Evolutionary conservation across 768 basidiomycete species (phyloP).

Genomic region (Termitomyces heimii): DNA sequence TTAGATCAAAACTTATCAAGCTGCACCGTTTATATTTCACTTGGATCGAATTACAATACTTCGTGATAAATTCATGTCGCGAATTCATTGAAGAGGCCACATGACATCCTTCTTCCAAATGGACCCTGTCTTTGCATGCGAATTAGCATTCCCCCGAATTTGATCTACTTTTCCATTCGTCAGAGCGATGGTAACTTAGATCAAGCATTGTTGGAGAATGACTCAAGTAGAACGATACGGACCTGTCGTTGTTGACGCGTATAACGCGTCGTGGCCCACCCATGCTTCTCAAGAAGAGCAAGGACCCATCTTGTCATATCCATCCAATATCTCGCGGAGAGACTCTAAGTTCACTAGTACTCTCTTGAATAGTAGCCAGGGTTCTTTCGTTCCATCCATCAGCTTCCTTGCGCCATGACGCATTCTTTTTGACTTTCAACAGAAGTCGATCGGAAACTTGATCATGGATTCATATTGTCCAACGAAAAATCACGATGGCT

Average conservation of each 20-base stretch:
- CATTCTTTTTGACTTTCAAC: constrained; percentile 19
- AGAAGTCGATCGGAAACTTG: constrained; percentile 20
- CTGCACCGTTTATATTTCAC: no score
- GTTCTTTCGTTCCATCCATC: constrained; percentile 16
- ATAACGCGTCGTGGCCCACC: constrained; percentile 6
- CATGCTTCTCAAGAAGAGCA: constrained; percentile 6
- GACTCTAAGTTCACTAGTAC: constrained; percentile 12
- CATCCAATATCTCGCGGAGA: constrained; percentile 12
- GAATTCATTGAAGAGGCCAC: constrained; percentile 1
- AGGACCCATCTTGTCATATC: constrained; percentile 6
- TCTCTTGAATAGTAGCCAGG: constrained; percentile 16
- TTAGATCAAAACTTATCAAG: constrained; percentile 14
- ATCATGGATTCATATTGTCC: neutral
- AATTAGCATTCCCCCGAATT: constrained; percentile 10
- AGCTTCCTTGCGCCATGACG: constrained; percentile 20
- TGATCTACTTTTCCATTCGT: constrained; percentile 14
- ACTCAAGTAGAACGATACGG: neutral
- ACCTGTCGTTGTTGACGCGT: constrained; percentile 9
- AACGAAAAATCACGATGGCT: neutral
- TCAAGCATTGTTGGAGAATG: neutral
- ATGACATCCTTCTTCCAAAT: constrained; percentile 12
- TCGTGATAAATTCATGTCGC: constrained; percentile 1
- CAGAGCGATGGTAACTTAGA: neutral
- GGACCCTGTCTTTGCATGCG: constrained; percentile 5
- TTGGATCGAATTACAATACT: constrained; percentile 3